Evolutionary conservation across 2,329 filamentous ascomycete species (phyloP), one percentile per base, ranked within the genome.

Genomic region (Penicillium sp.): DNA sequence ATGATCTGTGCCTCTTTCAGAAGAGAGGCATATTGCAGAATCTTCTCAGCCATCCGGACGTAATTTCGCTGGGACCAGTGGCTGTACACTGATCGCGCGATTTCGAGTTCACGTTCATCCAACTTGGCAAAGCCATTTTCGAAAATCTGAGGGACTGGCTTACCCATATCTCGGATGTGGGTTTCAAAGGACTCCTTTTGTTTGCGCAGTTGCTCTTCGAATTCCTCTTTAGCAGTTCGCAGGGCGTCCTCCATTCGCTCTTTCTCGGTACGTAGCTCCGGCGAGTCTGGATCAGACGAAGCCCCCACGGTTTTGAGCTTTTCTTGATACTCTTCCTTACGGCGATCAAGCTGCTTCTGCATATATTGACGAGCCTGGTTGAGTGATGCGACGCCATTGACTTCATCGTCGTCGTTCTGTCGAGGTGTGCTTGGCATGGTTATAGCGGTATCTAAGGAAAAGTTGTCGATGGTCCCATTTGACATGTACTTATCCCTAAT

Each of bases 1-100:
- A 99, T 94, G 57, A 99, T 87, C 69, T 99, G 94, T 1, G 94
- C 94, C 74, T 99, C 94, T 71, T 99, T 99, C 55, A 99, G 75
- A 29, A 87, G 84, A 8, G 90, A 86, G 3, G 93, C 93, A 70
- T 96, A 88, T 68, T 96, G 91, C 44, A 99, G 79, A 29, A 97
- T 87, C 2, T 87, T 85, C 72, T 97, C 94, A 3, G 93, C 92
- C 90, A 99, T 96, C 52, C 88, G 87, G 55, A 99, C 91, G 65
- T 93, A 97, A 66, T 90, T 89, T 31, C 90, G 86, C 62, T 88
- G 82, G 58, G 86, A 86, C 94, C 94, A 99, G 63, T 88, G 86
- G 58, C 82, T 79, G 51, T 89, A 78, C 1, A 86, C 84, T 34
- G 80, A 79, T 60, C 82, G 86, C 1, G 90, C 92, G 34, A 86